phyloP scores from a whole-genome alignment of 23 red algal species.

The Pyropia yezoensis region DNA sequence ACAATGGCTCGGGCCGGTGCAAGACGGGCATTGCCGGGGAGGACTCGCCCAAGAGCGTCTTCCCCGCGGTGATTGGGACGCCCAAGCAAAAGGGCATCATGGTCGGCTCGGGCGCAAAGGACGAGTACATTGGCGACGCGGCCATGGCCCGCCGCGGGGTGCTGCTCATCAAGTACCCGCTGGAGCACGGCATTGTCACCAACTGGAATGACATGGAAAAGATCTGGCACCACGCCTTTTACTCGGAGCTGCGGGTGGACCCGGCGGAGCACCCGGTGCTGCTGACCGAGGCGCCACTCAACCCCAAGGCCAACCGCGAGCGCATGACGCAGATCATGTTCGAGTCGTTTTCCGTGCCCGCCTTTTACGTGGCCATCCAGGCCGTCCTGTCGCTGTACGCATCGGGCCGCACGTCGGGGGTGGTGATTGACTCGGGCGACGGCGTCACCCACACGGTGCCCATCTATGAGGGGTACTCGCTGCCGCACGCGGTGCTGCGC shows the following conservation, averaged over 20 bases:
- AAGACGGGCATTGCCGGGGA: constrained; percentile 96
- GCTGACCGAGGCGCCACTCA: constrained; percentile 93
- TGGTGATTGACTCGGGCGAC: constrained; percentile 96
- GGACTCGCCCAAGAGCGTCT: constrained; percentile 91
- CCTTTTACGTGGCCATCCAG: constrained; percentile 99
- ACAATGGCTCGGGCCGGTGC: constrained; percentile 96
- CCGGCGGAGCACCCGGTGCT: constrained; percentile 92
- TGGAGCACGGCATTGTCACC: constrained; percentile 99
- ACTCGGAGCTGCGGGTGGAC: constrained; percentile 86
- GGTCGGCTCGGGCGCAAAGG: constrained; percentile 95
- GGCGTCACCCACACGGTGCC: constrained; percentile 99
- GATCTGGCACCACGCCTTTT: constrained; percentile 98
- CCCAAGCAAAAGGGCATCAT: constrained; percentile 96
- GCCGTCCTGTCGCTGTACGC: constrained; percentile 97
- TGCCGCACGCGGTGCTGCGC: constrained; percentile 90
- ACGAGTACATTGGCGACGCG: constrained; percentile 95
- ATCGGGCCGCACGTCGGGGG: constrained; percentile 89
- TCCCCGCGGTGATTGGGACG: constrained; percentile 86
- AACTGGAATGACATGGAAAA: constrained; percentile 99
- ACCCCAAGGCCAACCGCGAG: constrained; percentile 92
- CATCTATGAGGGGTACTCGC: constrained; percentile 97
- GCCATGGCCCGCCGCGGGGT: constrained; percentile 92
- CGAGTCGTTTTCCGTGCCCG: constrained; percentile 90
- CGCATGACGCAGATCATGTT: constrained; percentile 99
- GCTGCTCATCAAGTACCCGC: constrained; percentile 94